Conservation (phyloP, 495 filamentous ascomycete species). For the Aspergillus indologenus region DNA sequence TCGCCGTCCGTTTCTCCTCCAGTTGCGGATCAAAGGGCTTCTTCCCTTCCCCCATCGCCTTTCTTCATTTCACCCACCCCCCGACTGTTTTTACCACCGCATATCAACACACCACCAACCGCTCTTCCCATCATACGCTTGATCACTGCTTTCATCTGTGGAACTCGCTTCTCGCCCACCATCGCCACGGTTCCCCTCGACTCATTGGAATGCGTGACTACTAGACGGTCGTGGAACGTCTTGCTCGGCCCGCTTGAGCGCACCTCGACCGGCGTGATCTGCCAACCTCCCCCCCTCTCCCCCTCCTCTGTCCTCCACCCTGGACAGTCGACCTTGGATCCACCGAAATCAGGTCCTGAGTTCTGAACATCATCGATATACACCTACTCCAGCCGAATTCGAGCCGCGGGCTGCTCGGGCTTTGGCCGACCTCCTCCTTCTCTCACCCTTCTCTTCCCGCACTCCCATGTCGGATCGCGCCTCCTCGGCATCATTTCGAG, state of each 20-base stretch:
- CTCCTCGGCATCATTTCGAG: conserved; percentile 36
- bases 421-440: conserved; percentile 12
- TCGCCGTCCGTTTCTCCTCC: conserved; percentile 22
- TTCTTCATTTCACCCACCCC: conserved; percentile 21
- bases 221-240: conserved; percentile 38
- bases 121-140: conserved; percentile 6
- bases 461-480: conserved; percentile 45
- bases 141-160: background rate
- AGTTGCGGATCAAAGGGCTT: conserved; percentile 31
- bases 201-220: conserved; percentile 42
- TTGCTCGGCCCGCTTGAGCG: conserved; percentile 41
- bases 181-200: conserved; percentile 14
- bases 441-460: conserved; percentile 13
- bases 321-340: conserved; percentile 11
- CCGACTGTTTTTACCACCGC: conserved; percentile 8
- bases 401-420: conserved; percentile 16
- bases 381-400: conserved; percentile 19
- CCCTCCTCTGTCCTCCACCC: conserved; percentile 10
- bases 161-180: conserved; percentile 8
- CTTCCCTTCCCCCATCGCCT: conserved; percentile 8
- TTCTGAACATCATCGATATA: conserved; percentile 19
- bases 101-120: conserved; percentile 23
- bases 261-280: conserved; percentile 29
- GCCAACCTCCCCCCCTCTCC: background rate
- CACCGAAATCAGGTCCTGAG: conserved; percentile 13